Evolutionary conservation across 495 filamentous ascomycete species (phyloP).

Genomic region (Aspergillus biplanus): DNA sequence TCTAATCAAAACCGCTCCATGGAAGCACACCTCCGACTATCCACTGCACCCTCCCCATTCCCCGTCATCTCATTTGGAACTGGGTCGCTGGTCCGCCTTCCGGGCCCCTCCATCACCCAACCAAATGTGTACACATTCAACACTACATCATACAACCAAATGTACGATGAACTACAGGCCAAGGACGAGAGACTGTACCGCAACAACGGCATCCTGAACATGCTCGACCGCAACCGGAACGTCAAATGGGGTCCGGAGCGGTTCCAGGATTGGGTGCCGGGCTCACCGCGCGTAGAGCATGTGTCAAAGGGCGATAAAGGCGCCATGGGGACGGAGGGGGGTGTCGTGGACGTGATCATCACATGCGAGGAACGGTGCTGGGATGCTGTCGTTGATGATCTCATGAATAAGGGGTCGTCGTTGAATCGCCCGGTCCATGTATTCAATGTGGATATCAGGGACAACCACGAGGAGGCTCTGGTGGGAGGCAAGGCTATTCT

Average conservation of each 20-base stretch:
- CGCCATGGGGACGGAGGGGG: slow-evolving; percentile 79
- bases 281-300: slow-evolving; percentile 72
- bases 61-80: slow-evolving; percentile 98
- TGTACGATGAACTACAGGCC: slow-evolving; percentile 82
- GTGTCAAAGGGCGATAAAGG: slow-evolving; percentile 66
- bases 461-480: slow-evolving; percentile 96
- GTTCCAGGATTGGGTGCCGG: slow-evolving; percentile 97
- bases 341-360: slow-evolving; percentile 91
- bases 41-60: slow-evolving; percentile 69
- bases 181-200: slow-evolving; percentile 91
- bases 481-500: slow-evolving; percentile 91
- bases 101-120: slow-evolving; percentile 86
- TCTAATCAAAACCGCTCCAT: slow-evolving; percentile 98
- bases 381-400: slow-evolving; percentile 96
- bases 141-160: slow-evolving; percentile 84
- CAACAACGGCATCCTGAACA: slow-evolving; percentile 89
- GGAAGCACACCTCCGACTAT: slow-evolving; percentile 93
- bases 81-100: slow-evolving; percentile 90
- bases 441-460: slow-evolving; percentile 97
- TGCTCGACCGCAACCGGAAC: slow-evolving; percentile 88
- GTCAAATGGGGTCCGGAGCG: slow-evolving; percentile 96
- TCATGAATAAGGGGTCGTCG: slow-evolving; percentile 78
- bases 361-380: slow-evolving; percentile 98
- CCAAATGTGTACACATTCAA: slow-evolving; percentile 99
- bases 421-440: slow-evolving; percentile 94